Evolutionary conservation across 1,284 basidiomycete genomes (phyloP).

Genomic region (Blastosporella zonata): DNA sequence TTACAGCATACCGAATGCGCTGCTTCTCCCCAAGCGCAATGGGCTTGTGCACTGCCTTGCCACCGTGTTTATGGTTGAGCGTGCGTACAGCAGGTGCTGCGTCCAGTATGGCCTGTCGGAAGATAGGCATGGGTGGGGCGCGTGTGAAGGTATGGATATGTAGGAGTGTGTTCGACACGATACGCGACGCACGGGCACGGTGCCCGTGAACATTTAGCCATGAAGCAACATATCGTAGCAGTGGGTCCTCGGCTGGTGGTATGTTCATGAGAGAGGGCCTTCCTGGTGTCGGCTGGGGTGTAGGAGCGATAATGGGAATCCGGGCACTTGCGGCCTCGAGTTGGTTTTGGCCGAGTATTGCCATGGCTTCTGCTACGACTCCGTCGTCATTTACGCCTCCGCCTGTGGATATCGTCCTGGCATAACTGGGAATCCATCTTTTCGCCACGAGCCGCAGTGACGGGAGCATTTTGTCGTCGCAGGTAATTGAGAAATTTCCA

Average conservation of each 20-base stretch:
- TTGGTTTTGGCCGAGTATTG: constrained; percentile 15
- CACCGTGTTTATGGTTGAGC: constrained; percentile 48
- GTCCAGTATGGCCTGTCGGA: constrained; percentile 64
- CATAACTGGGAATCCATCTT: constrained; percentile 20
- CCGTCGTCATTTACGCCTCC: background rate
- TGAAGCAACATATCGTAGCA: constrained; percentile 71
- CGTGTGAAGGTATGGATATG: constrained; percentile 75
- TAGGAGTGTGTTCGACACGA: constrained; percentile 60
- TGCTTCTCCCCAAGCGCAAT: constrained; percentile 76
- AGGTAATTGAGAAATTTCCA: background rate
- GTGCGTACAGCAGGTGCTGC: constrained; percentile 66
- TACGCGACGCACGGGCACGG: constrained; percentile 60
- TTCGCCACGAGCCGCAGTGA: constrained; percentile 21
- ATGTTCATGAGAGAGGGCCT: constrained; percentile 42
- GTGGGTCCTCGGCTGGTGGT: constrained; percentile 74
- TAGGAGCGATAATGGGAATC: background rate
- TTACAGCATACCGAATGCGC: constrained; percentile 62
- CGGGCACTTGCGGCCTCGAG: constrained; percentile 13
- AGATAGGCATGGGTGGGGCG: constrained; percentile 71
- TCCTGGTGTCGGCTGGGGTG: constrained; percentile 14
- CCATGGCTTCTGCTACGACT: constrained; percentile 11
- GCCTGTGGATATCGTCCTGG: constrained; percentile 16
- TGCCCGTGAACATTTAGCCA: constrained; percentile 67
- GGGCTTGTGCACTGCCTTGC: constrained; percentile 66
- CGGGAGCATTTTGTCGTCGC: constrained; percentile 21